Evolutionary conservation across 1,139 yeast species (phyloP).

Genomic region (Yamadazyma kanchanaburiensis): DNA sequence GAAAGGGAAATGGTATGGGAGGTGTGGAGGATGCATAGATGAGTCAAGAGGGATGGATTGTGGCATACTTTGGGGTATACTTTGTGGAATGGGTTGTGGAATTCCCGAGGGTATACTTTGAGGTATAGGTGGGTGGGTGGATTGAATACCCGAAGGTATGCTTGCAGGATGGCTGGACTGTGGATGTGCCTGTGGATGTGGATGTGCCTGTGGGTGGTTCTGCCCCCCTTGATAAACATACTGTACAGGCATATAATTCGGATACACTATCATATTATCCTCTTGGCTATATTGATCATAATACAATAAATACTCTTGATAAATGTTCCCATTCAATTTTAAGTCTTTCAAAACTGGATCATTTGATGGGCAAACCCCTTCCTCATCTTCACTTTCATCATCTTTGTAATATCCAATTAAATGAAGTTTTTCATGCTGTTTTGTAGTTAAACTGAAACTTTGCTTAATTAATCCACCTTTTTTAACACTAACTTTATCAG

Average conservation of each 20-base stretch:
- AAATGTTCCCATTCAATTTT: conserved; percentile 15
- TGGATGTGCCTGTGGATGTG: too few species aligned
- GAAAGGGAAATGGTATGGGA: too few species aligned
- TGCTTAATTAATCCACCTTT: conserved; percentile 55
- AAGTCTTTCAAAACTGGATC: conserved; percentile 19
- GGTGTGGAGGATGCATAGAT: too few species aligned
- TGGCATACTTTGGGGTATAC: too few species aligned
- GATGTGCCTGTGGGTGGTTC: too few species aligned
- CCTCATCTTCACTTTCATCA: conserved; percentile 3
- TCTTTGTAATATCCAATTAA: conserved; percentile 48
- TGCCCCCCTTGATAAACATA: too few species aligned
- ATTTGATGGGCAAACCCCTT: conserved; percentile 12
- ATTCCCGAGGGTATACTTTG: too few species aligned
- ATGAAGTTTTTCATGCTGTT: conserved; percentile 50
- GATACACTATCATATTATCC: conserved; percentile 4
- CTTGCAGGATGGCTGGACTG: too few species aligned
- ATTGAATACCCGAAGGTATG: too few species aligned
- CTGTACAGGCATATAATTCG: conserved; percentile 2
- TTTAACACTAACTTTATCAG: conserved; percentile 22
- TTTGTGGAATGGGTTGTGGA: too few species aligned
- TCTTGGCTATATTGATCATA: conserved; percentile 12
- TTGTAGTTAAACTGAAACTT: conserved; percentile 51
- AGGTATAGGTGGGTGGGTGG: too few species aligned
- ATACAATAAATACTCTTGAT: conserved; percentile 20
- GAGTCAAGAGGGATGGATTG: too few species aligned